Percentiles rank a stretch among this genome's conserved stretches.
Conservation (phyloP, 106 monocot genomes). For the Dendrobium officinale region DNA sequence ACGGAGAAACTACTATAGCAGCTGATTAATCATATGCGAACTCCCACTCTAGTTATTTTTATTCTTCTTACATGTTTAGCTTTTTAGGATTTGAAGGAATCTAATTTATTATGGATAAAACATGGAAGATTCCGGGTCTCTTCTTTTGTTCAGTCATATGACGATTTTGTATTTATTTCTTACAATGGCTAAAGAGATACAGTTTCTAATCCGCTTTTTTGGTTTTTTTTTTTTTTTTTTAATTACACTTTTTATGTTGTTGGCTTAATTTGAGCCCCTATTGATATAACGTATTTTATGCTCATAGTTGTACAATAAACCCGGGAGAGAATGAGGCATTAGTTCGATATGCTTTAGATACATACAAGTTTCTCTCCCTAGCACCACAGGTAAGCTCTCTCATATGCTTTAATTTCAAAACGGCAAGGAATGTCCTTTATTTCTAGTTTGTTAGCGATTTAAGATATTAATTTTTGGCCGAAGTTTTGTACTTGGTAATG, state of each 20-base stretch:
- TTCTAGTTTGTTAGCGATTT: not conserved
- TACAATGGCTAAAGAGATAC: not conserved
- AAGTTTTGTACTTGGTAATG: not conserved
- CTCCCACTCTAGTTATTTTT: not conserved
- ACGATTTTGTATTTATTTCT: not conserved
- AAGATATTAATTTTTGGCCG: not conserved
- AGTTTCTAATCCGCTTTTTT: not conserved
- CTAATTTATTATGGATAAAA: not conserved
- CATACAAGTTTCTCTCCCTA: slow-evolving; percentile 74
- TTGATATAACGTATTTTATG: not conserved
- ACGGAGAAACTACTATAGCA: not conserved
- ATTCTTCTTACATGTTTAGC: not conserved
- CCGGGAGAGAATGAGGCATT: slow-evolving; percentile 98
- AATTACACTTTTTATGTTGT: not conserved
- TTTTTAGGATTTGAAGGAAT: slow-evolving; percentile 6
- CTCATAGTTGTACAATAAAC: slow-evolving; percentile 93
- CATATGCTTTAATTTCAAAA: not conserved
- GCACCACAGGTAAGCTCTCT: slow-evolving; percentile 57
- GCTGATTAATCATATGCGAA: not conserved
- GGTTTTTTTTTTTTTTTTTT: not conserved
- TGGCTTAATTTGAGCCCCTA: not conserved
- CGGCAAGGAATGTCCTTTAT: not conserved
- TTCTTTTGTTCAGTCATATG: not conserved
- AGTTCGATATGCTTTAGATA: slow-evolving; percentile 94
- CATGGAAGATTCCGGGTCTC: not conserved